phyloP scores from a whole-genome alignment of 2,329 filamentous ascomycete genomes.

The Claviceps monticola region DNA sequence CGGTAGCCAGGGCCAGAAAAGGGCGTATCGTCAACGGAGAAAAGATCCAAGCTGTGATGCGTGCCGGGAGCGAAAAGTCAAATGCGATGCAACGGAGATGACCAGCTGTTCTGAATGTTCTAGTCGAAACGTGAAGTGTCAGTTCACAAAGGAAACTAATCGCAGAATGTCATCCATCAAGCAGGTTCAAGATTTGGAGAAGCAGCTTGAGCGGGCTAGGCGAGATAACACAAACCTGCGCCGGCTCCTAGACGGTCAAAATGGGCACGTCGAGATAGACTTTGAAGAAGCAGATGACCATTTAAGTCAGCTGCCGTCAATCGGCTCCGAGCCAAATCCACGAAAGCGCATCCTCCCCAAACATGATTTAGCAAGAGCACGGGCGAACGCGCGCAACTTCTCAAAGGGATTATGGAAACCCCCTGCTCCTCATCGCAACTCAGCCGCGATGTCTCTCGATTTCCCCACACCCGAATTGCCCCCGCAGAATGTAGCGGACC shows the following conservation, averaged over 20 bases:
- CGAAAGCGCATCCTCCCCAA: constrained; percentile 46
- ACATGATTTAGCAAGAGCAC: constrained; percentile 57
- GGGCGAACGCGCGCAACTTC: constrained; percentile 57
- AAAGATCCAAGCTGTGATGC: constrained; percentile 98
- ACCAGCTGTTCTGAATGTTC: constrained; percentile 95
- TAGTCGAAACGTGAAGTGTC: constrained; percentile 90
- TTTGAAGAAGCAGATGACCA: constrained; percentile 33
- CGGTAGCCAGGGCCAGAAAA: constrained; percentile 59
- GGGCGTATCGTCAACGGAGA: constrained; percentile 84
- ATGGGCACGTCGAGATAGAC: constrained; percentile 36
- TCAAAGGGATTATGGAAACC: constrained; percentile 70
- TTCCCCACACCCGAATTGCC: constrained; percentile 53
- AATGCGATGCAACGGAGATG: constrained; percentile 93
- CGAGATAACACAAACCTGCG: constrained; percentile 66
- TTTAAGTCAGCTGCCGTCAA: constrained; percentile 45
- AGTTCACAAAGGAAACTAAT: constrained; percentile 98
- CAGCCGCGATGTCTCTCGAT: constrained; percentile 33
- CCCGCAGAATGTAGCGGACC: constrained; percentile 53
- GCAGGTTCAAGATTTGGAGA: constrained; percentile 94
- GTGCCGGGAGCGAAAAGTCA: constrained; percentile 72
- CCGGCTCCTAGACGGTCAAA: constrained; percentile 43
- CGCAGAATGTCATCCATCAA: constrained; percentile 98
- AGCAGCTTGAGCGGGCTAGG: constrained; percentile 68
- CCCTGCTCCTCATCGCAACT: constrained; percentile 51
- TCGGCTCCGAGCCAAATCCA: constrained; percentile 51